Evolutionary conservation across 805 yeast genomes (phyloP).

Genomic region (Zygotorulaspora danielsina): DNA sequence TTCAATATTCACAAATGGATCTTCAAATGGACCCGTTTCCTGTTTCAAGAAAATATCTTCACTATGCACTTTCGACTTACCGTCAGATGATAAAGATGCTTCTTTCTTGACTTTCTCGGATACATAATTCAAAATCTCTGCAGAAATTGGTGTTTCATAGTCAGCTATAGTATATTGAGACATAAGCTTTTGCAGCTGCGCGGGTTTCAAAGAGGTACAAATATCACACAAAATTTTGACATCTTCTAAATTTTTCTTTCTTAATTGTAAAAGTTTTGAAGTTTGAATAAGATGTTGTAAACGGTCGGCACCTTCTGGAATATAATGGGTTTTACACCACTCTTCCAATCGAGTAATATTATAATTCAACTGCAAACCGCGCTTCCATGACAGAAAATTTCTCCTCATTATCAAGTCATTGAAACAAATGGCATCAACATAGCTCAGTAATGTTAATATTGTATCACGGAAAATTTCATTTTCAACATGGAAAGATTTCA

Average conservation of each 20-base stretch:
- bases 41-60: conserved; percentile 65
- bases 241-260: conserved; percentile 85
- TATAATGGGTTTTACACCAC: conserved; percentile 94
- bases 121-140: conserved; percentile 71
- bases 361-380: conserved; percentile 94
- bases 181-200: conserved; percentile 90
- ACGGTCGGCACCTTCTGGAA: conserved; percentile 80
- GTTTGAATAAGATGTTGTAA: conserved; percentile 87
- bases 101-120: conserved; percentile 70
- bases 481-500: conserved; percentile 87
- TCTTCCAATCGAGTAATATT: conserved; percentile 95
- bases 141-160: conserved; percentile 87
- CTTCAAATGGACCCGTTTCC: conserved; percentile 71
- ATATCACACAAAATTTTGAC: conserved; percentile 90
- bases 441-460: conserved; percentile 72
- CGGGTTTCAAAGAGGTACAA: conserved; percentile 88
- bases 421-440: conserved; percentile 90
- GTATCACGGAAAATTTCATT: conserved; percentile 79
- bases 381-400: conserved; percentile 92
- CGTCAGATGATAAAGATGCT: conserved; percentile 40
- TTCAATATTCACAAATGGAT: conserved; percentile 72
- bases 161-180: conserved; percentile 88
- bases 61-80: conserved; percentile 41
- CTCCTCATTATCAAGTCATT: conserved; percentile 94
- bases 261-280: conserved; percentile 85